Evolutionary conservation across 805 yeast genomes (phyloP).

Genomic region (Saccharomycopsis synnaedendra): DNA sequence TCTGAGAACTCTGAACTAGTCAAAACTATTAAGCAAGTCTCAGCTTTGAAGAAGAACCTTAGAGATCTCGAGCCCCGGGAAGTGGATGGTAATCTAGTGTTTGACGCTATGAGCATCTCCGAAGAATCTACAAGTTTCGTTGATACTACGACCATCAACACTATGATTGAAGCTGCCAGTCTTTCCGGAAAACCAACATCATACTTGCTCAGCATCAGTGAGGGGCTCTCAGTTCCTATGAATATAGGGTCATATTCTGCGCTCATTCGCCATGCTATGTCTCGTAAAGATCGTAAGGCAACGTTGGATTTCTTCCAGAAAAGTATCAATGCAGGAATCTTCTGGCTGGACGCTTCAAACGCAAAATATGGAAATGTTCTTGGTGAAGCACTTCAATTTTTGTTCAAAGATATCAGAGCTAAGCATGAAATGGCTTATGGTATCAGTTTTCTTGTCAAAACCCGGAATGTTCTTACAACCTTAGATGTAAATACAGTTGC

Average conservation of each 20-base stretch:
- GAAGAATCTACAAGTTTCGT: conserved; percentile 3
- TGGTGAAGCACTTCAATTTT: conserved; percentile 18
- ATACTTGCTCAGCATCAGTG: conserved; percentile 11
- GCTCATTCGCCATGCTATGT: conserved; percentile 25
- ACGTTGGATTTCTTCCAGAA: conserved; percentile 26
- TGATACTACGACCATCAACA: conserved; percentile 7
- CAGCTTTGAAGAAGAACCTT: too few species aligned
- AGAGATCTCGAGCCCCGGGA: neutral
- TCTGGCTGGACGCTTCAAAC: conserved; percentile 28
- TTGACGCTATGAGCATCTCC: neutral
- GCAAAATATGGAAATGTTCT: conserved; percentile 15
- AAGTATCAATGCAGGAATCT: conserved; percentile 26
- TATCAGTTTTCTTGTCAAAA: conserved; percentile 12
- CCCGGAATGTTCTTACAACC: conserved; percentile 28
- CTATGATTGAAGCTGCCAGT: conserved; percentile 3
- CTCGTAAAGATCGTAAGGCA: conserved; percentile 19
- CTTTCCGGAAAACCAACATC: conserved; percentile 5
- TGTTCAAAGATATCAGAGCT: neutral
- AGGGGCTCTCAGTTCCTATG: conserved; percentile 21
- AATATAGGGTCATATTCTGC: conserved; percentile 27
- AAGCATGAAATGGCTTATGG: conserved; percentile 3
- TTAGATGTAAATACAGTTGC: conserved; percentile 25
- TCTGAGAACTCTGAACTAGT: neutral
- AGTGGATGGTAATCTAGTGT: conserved; percentile 1
- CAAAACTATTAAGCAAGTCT: too few species aligned